Conservation (phyloP, 371 early-diverging fungal genomes). For the Mucor circinelloides region DNA sequence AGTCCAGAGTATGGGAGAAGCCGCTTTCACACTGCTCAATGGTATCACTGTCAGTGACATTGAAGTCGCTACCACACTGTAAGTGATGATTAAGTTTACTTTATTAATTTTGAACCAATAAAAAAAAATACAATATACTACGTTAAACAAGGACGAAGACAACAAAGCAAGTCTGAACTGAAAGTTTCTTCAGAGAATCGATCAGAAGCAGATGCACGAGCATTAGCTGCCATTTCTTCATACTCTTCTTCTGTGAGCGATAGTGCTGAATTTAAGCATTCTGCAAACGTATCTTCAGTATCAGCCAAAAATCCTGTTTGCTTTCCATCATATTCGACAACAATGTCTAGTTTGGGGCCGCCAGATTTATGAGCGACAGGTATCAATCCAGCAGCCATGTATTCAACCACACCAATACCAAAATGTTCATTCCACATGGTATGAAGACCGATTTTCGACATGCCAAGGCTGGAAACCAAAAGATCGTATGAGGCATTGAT, state of each 20-base stretch:
- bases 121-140: neutral
- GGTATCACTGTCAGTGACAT: neutral
- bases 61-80: neutral
- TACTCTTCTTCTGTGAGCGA: slow-evolving; percentile 40
- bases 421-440: slow-evolving; percentile 98
- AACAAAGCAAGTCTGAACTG: slow-evolving; percentile 41
- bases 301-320: slow-evolving; percentile 67
- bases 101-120: neutral
- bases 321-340: slow-evolving; percentile 57
- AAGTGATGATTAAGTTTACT: neutral
- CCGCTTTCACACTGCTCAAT: neutral
- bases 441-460: slow-evolving; percentile 83
- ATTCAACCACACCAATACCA: slow-evolving; percentile 96
- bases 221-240: slow-evolving; percentile 58
- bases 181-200: slow-evolving; percentile 77
- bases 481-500: slow-evolving; percentile 78
- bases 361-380: slow-evolving; percentile 92
- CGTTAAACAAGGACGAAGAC: slow-evolving; percentile 38
- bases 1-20: neutral
- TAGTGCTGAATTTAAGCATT: slow-evolving; percentile 56
- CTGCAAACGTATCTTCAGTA: slow-evolving; percentile 69
- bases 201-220: slow-evolving; percentile 63
- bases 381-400: slow-evolving; percentile 94
- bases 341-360: slow-evolving; percentile 94
- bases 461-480: slow-evolving; percentile 60